Base-by-base conservation (phyloP, 495 filamentous ascomycete species). In the Aspergillus biplanus region DNA sequence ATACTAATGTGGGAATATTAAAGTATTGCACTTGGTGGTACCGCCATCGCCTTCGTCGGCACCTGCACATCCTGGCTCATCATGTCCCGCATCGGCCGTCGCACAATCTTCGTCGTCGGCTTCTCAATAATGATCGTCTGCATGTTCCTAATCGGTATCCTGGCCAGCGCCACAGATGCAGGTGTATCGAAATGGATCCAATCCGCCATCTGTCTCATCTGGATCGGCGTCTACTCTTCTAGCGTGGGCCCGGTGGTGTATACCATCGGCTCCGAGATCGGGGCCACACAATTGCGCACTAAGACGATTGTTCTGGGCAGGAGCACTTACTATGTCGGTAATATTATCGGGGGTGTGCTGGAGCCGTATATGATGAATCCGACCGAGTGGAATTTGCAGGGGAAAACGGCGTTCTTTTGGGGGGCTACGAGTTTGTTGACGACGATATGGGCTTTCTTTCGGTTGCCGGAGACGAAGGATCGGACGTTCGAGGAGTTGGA, bases 361-460 rank as follows among this genome's bases (percentile, higher is more conserved):
- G 87, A 89, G 54, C 86, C 86, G 1, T 90, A 90, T 65, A 81
- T 86, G 71, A 83, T 90, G 67, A 87, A 88, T 58, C 82, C 83
- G 0, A 81, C 86, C 53, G 71, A 86, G 55, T 86, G 78, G 0
- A 81, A 89, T 63, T 77, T 86, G 76, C 74, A 82, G 47, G 87
- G 88, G 3, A 90, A 91, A 65, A 70, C 87, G 2, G 89, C 86
- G 0, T 90, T 90, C 66, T 81, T 90, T 64, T 90, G 86, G 61
- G 83, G 82, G 7, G 87, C 85, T 0, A 66, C 86, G 4, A 79
- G 79, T 5, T 27, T 71, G 0, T 44, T 80, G 1, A 76, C 72
- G n/a, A 53, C 72, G 1, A 44, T 80, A 0, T 83, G 77, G 70
- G 72, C 77, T 31, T 89, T 78, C 52, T 84, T 84, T 58, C 74